Percentiles rank a stretch among this genome's conserved stretches.
Evolutionary conservation across 1,139 yeast genomes (phyloP).

Genomic region (Yamadazyma jaroonii): DNA sequence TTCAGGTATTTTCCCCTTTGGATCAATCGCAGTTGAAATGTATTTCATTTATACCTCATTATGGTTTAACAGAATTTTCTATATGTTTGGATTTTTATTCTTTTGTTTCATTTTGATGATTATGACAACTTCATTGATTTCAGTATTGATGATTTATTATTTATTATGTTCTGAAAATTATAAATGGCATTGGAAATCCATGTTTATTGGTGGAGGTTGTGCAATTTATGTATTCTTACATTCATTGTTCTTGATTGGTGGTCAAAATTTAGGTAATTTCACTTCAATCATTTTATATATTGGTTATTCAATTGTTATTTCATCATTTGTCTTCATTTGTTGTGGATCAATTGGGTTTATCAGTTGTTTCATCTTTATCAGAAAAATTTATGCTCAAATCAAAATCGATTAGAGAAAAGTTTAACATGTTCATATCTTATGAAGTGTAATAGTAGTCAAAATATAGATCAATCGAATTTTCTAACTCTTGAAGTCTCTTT

Average conservation of each 20-base stretch:
- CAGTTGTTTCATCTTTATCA: slow-evolving; percentile 69
- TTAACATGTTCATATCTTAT: neutral
- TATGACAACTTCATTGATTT: slow-evolving; percentile 76
- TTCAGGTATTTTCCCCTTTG: slow-evolving; percentile 93
- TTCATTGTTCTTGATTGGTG: slow-evolving; percentile 70
- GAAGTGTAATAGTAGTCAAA: neutral
- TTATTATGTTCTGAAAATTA: slow-evolving; percentile 88
- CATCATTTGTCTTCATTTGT: slow-evolving; percentile 69
- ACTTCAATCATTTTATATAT: slow-evolving; percentile 75
- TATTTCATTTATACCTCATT: slow-evolving; percentile 83
- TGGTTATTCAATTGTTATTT: slow-evolving; percentile 80
- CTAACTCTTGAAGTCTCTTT: no score
- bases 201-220: slow-evolving; percentile 88
- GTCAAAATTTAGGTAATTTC: slow-evolving; percentile 65
- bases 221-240: slow-evolving; percentile 81
- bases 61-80: slow-evolving; percentile 92
- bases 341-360: slow-evolving; percentile 90
- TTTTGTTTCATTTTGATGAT: slow-evolving; percentile 82
- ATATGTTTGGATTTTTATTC: slow-evolving; percentile 96
- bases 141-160: slow-evolving; percentile 79
- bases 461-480: neutral
- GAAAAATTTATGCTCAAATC: slow-evolving; percentile 78
- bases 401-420: slow-evolving; percentile 61
- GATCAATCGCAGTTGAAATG: slow-evolving; percentile 91
- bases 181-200: slow-evolving; percentile 96